phyloP scores from a whole-genome alignment of 225 moss, liverwort and hornwort genomes.

The Takakia lepidozioides region DNA sequence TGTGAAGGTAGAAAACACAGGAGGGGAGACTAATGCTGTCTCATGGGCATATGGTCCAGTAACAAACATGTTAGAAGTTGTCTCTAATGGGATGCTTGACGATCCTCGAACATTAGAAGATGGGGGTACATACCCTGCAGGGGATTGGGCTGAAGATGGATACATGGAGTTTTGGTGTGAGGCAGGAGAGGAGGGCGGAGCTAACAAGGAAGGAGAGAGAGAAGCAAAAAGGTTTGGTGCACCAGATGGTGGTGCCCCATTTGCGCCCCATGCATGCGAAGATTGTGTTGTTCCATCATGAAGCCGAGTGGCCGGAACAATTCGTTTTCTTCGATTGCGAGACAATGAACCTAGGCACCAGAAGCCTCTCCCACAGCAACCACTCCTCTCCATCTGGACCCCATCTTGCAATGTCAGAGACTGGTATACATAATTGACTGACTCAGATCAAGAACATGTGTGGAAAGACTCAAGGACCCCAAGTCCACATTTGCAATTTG shows the following conservation, averaged over 20 bases:
- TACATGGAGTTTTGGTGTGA: conserved; percentile 91
- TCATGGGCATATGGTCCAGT: conserved; percentile 97
- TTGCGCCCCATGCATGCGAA: conserved; percentile 30
- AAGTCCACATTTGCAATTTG: too few species aligned
- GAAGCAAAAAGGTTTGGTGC: conserved; percentile 56
- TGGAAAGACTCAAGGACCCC: too few species aligned
- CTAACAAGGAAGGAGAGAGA: conserved; percentile 66
- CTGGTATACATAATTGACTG: too few species aligned
- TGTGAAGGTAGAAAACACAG: conserved; percentile 88
- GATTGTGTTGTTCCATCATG: conserved; percentile 23
- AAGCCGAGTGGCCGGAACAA: conserved; percentile 27
- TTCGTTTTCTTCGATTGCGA: conserved; percentile 28
- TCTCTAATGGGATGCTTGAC: conserved; percentile 75
- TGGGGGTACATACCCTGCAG: conserved; percentile 55
- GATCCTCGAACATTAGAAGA: conserved; percentile 49
- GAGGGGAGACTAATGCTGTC: conserved; percentile 98
- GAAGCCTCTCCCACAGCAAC: conserved; percentile 41
- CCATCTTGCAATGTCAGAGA: too few species aligned
- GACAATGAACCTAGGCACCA: conserved; percentile 15
- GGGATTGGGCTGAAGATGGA: conserved; percentile 86
- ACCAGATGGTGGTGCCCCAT: conserved; percentile 44
- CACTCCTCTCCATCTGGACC: conserved; percentile 41
- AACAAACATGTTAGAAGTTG: conserved; percentile 88
- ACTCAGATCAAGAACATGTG: too few species aligned
- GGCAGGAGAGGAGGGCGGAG: conserved; percentile 95